phyloP scores from a whole-genome alignment of 1,139 yeast species.

The Debaryomyces subglobosus region DNA sequence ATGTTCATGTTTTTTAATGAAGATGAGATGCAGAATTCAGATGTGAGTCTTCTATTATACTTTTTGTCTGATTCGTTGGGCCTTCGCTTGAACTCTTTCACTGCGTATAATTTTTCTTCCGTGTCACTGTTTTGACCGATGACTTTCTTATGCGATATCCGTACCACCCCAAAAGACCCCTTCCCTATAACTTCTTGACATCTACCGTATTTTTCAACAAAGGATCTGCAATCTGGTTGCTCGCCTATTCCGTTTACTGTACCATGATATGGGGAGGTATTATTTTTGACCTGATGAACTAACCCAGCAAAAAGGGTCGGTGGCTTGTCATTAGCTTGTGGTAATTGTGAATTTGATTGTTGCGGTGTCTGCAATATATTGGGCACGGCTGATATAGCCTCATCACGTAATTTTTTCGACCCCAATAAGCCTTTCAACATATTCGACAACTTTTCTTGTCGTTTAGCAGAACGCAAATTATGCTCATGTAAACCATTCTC shows the following conservation, averaged over 20 bases:
- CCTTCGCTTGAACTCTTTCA: slow-evolving; percentile 47
- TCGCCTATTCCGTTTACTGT: slow-evolving; percentile 14
- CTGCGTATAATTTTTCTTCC: slow-evolving; percentile 48
- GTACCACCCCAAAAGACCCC: slow-evolving; percentile 52
- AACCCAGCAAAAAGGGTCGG: slow-evolving; percentile 85
- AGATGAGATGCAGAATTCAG: slow-evolving; percentile 52
- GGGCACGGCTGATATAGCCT: slow-evolving; percentile 85
- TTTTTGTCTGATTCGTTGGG: slow-evolving; percentile 50
- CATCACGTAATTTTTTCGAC: slow-evolving; percentile 77
- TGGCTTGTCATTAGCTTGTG: slow-evolving; percentile 36
- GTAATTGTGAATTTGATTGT: slow-evolving; percentile 11
- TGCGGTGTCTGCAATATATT: slow-evolving; percentile 39
- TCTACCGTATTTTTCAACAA: slow-evolving; percentile 53
- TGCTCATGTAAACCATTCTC: slow-evolving; percentile 82
- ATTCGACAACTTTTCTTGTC: slow-evolving; percentile 85
- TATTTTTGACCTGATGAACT: slow-evolving; percentile 63
- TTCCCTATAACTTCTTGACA: slow-evolving; percentile 54
- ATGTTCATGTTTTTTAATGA: slow-evolving; percentile 56
- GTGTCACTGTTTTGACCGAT: slow-evolving; percentile 16
- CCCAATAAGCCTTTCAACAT: slow-evolving; percentile 88
- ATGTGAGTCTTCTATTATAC: slow-evolving; percentile 47
- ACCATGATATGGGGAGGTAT: slow-evolving; percentile 30
- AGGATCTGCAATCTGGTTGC: slow-evolving; percentile 40
- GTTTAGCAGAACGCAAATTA: slow-evolving; percentile 69
- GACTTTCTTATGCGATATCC: slow-evolving; percentile 46